Conservation (phyloP, 1,284 basidiomycete genomes). For the Heterobasidion annosum region DNA sequence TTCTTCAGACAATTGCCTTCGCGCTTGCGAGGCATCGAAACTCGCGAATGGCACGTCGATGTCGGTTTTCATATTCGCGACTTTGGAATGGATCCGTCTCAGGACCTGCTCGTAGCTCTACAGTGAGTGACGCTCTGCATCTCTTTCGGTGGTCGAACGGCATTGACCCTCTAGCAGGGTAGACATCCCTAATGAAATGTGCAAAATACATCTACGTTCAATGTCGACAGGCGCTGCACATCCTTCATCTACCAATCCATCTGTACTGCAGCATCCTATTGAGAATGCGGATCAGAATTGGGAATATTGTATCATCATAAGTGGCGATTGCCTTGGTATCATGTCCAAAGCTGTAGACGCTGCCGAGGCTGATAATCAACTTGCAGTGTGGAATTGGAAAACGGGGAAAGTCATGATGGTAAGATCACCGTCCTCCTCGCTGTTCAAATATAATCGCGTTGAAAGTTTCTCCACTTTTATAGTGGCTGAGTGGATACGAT, state of each 20-base stretch:
- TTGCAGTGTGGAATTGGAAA: slow-evolving; percentile 59
- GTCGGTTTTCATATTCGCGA: slow-evolving; percentile 38
- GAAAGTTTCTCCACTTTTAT: background rate
- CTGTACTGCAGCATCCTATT: slow-evolving; percentile 19
- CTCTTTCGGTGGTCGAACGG: too few species aligned
- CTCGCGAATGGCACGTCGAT: slow-evolving; percentile 36
- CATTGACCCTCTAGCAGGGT: too few species aligned
- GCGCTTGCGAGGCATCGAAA: slow-evolving; percentile 32
- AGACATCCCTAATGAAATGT: slow-evolving; percentile 3
- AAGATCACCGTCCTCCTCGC: slow-evolving; percentile 12
- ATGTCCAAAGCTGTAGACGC: slow-evolving; percentile 22
- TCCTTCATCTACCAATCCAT: slow-evolving; percentile 25
- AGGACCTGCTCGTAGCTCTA: slow-evolving; percentile 48
- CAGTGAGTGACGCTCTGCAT: slow-evolving; percentile 14
- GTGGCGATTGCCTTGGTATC: slow-evolving; percentile 37
- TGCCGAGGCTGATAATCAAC: slow-evolving; percentile 26
- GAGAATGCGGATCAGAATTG: slow-evolving; percentile 1
- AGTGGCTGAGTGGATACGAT: slow-evolving; percentile 3
- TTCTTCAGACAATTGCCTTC: slow-evolving; percentile 43
- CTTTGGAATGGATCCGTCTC: slow-evolving; percentile 54
- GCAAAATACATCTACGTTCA: slow-evolving; percentile 33
- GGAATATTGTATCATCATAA: slow-evolving; percentile 39
- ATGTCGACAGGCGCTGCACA: slow-evolving; percentile 39
- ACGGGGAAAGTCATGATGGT: slow-evolving; percentile 37
- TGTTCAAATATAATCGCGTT: too few species aligned